Conservation (phyloP, 495 filamentous ascomycete species). For the Aspergillus saccharolyticus region DNA sequence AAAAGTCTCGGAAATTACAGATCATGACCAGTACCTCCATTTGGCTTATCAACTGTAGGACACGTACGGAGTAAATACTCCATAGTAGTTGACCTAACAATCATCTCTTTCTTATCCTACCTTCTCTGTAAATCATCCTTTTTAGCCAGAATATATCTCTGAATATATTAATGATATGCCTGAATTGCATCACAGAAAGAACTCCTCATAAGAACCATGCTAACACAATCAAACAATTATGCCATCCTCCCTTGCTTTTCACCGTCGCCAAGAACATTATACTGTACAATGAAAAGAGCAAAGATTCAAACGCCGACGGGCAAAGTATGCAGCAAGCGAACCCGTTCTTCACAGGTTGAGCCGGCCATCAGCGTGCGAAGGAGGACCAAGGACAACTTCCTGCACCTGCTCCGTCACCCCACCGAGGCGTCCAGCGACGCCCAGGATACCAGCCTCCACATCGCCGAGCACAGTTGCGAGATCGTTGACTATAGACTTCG, state of each 20-base stretch:
- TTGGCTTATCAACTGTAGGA: no score
- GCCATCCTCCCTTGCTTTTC: not conserved
- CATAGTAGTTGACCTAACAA: no score
- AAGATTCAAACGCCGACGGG: conserved; percentile 16
- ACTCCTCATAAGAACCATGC: not conserved
- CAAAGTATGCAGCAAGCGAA: conserved; percentile 11
- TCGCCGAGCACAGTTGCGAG: conserved; percentile 66
- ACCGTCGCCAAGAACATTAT: not conserved
- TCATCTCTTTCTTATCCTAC: no score
- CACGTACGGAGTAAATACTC: no score
- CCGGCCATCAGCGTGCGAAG: conserved; percentile 27
- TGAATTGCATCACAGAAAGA: not conserved
- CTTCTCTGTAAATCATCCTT: no score
- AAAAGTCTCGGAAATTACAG: no score
- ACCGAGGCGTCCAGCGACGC: conserved; percentile 68
- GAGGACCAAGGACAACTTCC: conserved; percentile 56
- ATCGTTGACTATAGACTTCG: conserved; percentile 47
- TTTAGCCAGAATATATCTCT: not conserved
- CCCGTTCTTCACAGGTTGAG: conserved; percentile 14
- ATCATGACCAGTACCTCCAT: no score
- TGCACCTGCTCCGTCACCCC: conserved; percentile 64
- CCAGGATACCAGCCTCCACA: conserved; percentile 72
- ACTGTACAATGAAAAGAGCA: not conserved
- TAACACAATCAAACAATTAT: not conserved
- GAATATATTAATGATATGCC: not conserved